Percentiles rank a stretch among this genome's conserved stretches.
phyloP scores from a whole-genome alignment of 2,329 filamentous ascomycete species.

The Albifimbria verrucaria region DNA sequence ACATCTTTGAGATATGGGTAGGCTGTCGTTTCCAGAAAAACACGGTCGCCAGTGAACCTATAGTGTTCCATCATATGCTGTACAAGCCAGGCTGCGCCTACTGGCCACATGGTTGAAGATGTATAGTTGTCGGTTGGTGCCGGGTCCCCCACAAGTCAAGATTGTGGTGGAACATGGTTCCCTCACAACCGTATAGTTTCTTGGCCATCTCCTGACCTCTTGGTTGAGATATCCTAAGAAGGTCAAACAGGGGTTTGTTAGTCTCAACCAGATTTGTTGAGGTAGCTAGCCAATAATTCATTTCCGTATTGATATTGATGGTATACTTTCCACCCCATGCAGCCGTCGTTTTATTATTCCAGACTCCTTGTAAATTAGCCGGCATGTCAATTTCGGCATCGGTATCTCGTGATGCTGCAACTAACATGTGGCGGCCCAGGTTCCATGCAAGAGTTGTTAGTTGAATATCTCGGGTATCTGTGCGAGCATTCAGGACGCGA shows the following conservation, averaged over 20 bases:
- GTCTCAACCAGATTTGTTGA: slow-evolving; percentile 27
- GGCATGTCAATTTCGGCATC: slow-evolving; percentile 16
- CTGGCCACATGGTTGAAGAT: slow-evolving; percentile 30
- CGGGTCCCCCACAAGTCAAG: slow-evolving; percentile 30
- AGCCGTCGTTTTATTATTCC: slow-evolving; percentile 17
- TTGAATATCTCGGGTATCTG: slow-evolving; percentile 15
- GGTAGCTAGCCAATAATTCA: slow-evolving; percentile 43
- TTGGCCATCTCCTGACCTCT: slow-evolving; percentile 26
- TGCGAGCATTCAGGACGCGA: slow-evolving; percentile 2
- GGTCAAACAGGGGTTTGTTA: slow-evolving; percentile 30
- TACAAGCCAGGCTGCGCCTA: slow-evolving; percentile 37
- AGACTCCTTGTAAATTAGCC: slow-evolving; percentile 23
- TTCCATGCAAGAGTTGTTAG: slow-evolving; percentile 19
- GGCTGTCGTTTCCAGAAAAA: slow-evolving; percentile 15
- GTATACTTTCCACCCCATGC: slow-evolving; percentile 44
- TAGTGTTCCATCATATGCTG: slow-evolving; percentile 37
- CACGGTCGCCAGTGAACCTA: slow-evolving; percentile 25
- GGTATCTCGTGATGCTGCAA: slow-evolving; percentile 18
- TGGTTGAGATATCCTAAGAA: slow-evolving; percentile 23
- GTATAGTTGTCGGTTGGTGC: slow-evolving; percentile 24
- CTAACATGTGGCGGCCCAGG: slow-evolving; percentile 20
- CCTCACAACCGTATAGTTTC: slow-evolving; percentile 27
- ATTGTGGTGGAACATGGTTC: slow-evolving; percentile 28
- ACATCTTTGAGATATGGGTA: slow-evolving; percentile 26
- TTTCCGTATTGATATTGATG: slow-evolving; percentile 45